Evolutionary conservation across 2,329 filamentous ascomycete species (phyloP).

Genomic region (Cladosporium sp.): DNA sequence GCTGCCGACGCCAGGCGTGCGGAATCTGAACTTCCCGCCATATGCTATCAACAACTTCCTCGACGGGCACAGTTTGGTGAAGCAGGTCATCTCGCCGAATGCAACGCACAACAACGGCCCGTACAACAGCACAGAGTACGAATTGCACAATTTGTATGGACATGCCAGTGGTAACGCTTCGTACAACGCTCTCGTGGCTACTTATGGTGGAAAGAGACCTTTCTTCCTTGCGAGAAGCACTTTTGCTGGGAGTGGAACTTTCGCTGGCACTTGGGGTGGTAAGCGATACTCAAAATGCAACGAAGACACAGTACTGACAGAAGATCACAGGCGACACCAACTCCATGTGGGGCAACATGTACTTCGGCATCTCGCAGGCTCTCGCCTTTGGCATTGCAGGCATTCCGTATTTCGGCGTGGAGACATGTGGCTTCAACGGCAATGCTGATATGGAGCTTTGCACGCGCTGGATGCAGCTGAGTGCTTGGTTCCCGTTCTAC

Average conservation of each 20-base stretch:
- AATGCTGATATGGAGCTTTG: constrained; percentile 31
- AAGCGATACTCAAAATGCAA: neutral
- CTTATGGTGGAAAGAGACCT: constrained; percentile 68
- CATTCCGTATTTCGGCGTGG: constrained; percentile 31
- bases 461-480: constrained; percentile 29
- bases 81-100: constrained; percentile 27
- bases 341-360: constrained; percentile 62
- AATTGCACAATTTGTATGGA: constrained; percentile 32
- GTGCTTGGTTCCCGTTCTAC: constrained; percentile 33
- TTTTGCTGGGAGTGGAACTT: constrained; percentile 72
- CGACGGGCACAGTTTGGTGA: constrained; percentile 28
- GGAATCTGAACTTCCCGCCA: constrained; percentile 30
- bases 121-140: constrained; percentile 32
- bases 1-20: constrained; percentile 27
- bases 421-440: constrained; percentile 32
- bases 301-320: constrained; percentile 19
- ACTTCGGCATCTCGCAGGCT: constrained; percentile 30
- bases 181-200: constrained; percentile 43
- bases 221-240: constrained; percentile 82
- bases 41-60: constrained; percentile 33
- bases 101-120: constrained; percentile 31
- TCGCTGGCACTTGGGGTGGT: constrained; percentile 67
- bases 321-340: constrained; percentile 55
- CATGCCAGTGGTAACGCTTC: constrained; percentile 27
- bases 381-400: constrained; percentile 30